Evolutionary conservation across 2,329 filamentous ascomycete genomes (phyloP).

Genomic region (Orbilia quercus): DNA sequence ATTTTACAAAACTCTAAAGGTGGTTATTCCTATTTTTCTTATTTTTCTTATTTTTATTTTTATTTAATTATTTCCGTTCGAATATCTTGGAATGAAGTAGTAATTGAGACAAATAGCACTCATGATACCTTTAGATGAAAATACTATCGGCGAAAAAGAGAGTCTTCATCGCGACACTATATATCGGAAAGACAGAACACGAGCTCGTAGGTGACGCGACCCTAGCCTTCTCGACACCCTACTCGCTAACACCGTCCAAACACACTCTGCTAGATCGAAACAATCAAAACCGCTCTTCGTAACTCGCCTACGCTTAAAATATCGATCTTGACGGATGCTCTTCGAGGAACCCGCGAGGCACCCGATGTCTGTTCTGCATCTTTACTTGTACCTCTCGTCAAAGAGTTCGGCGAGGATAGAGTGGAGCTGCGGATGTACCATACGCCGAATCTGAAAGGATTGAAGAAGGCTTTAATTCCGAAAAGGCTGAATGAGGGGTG

Average conservation of each 20-base stretch:
- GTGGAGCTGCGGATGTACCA: conserved; percentile 98
- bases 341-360: conserved; percentile 90
- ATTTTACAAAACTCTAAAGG: conserved; percentile 93
- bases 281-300: conserved; percentile 78
- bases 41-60: too few relatives aligned
- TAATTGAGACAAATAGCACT: conserved; percentile 55
- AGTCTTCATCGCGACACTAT: conserved; percentile 94
- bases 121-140: conserved; percentile 71
- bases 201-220: conserved; percentile 73
- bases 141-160: conserved; percentile 81
- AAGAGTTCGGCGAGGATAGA: conserved; percentile 82
- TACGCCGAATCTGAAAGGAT: conserved; percentile 90
- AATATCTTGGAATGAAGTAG: conserved; percentile 46
- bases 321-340: conserved; percentile 88
- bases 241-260: conserved; percentile 10
- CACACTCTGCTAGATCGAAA: conserved; percentile 75
- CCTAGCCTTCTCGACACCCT: conserved; percentile 29
- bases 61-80: conserved; percentile 29
- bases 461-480: conserved; percentile 84
- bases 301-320: conserved; percentile 80
- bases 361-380: conserved; percentile 88
- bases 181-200: conserved; percentile 92
- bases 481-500: conserved; percentile 96
- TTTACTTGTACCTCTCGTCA: conserved; percentile 82
- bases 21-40: conserved; percentile 62